Percentiles rank a stretch among this genome's conserved stretches.
Conservation (phyloP, 2,329 filamentous ascomycete species). For the Cladobotryum protrusum region DNA sequence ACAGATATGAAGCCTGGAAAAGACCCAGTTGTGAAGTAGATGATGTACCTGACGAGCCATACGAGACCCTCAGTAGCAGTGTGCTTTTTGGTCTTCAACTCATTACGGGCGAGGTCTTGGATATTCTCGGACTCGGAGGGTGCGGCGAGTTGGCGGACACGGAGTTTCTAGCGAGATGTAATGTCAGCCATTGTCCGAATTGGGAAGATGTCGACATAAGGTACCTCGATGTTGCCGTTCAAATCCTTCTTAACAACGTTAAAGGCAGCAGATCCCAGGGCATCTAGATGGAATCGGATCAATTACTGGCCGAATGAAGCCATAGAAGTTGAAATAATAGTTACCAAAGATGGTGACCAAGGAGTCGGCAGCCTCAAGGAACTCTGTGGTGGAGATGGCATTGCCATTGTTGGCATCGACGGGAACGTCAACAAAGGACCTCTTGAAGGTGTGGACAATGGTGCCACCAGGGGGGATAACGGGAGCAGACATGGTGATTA, state of each 20-base stretch:
- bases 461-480: constrained; percentile 60
- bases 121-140: constrained; percentile 75
- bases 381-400: constrained; percentile 75
- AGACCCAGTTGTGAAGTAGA: not conserved
- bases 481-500: constrained; percentile 44
- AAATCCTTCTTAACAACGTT: constrained; percentile 88
- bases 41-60: constrained; percentile 73
- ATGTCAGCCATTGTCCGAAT: constrained; percentile 15
- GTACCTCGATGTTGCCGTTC: constrained; percentile 81
- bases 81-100: constrained; percentile 86
- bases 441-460: constrained; percentile 79
- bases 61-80: constrained; percentile 81
- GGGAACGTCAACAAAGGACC: constrained; percentile 77
- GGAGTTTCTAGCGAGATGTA: constrained; percentile 64
- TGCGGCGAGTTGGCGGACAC: constrained; percentile 70
- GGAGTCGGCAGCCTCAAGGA: constrained; percentile 85
- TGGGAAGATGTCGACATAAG: not conserved
- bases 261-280: constrained; percentile 69
- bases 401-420: constrained; percentile 67
- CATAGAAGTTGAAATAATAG: not conserved
- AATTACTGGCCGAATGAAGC: not conserved
- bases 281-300: constrained; percentile 36
- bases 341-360: constrained; percentile 81
- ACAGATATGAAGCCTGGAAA: not conserved
- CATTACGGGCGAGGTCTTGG: constrained; percentile 78